Evolutionary conservation across 2,329 filamentous ascomycete species (phyloP).

Genomic region (Rhynchosporium agropyri): DNA sequence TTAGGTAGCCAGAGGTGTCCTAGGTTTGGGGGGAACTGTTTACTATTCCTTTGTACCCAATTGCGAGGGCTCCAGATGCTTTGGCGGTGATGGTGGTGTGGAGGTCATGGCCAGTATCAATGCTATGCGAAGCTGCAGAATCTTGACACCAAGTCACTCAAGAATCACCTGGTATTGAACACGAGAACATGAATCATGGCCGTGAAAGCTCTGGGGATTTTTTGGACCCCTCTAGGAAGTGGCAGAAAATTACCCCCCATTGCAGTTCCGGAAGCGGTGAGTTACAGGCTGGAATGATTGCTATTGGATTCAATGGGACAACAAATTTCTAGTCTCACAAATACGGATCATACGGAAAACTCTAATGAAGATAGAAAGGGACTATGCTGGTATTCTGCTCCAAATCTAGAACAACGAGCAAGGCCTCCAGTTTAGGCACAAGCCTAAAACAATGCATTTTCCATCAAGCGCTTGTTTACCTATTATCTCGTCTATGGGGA

Average conservation of each 20-base stretch:
- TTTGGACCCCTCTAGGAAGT: too few relatives aligned
- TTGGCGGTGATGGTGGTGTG: conserved; percentile 50
- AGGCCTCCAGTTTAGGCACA: conserved; percentile 34
- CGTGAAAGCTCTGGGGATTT: too few relatives aligned
- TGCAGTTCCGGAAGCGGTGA: conserved; percentile 23
- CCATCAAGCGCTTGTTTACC: conserved; percentile 32
- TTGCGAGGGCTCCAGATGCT: conserved; percentile 70
- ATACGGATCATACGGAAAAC: conserved; percentile 19
- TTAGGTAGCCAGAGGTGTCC: neutral
- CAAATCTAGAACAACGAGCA: conserved; percentile 41
- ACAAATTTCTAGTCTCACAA: conserved; percentile 19
- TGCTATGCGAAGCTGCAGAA: neutral
- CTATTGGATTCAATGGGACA: conserved; percentile 8
- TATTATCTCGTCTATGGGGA: conserved; percentile 46
- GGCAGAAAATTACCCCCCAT: conserved; percentile 24
- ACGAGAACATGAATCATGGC: neutral
- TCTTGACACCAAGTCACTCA: neutral
- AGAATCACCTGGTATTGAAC: neutral
- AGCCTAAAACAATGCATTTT: conserved; percentile 37
- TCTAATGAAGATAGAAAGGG: conserved; percentile 21
- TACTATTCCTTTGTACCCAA: conserved; percentile 93
- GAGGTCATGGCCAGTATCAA: conserved; percentile 28
- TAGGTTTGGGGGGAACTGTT: conserved; percentile 14
- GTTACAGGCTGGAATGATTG: neutral
- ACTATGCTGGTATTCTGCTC: conserved; percentile 43